Conservation (phyloP, 352 stramenopile species). For the Globisporangium cylindrosporum region DNA sequence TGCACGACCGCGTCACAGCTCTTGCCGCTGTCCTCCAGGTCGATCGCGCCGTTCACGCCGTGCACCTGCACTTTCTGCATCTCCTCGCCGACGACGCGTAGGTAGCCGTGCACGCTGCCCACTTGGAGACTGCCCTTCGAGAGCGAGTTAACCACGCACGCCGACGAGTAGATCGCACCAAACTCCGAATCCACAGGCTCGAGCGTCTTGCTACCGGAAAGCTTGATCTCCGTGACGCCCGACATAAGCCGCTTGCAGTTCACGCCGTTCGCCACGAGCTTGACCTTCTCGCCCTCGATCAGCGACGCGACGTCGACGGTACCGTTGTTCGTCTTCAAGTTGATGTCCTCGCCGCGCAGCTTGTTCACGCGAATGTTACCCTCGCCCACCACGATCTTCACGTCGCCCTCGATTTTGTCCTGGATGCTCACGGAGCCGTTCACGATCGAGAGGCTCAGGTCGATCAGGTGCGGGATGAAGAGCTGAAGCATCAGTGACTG, state of each 20-base stretch:
- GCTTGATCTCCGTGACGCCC: slow-evolving; percentile 41
- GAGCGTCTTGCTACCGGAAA: slow-evolving; percentile 21
- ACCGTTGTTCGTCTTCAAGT: slow-evolving; percentile 64
- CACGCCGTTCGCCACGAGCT: slow-evolving; percentile 38
- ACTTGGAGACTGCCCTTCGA: slow-evolving; percentile 38
- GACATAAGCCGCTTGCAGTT: slow-evolving; percentile 72
- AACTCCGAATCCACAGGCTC: slow-evolving; percentile 31
- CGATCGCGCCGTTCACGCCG: slow-evolving; percentile 64
- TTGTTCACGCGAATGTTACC: slow-evolving; percentile 65
- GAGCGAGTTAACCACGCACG: slow-evolving; percentile 43
- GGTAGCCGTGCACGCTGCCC: slow-evolving; percentile 69
- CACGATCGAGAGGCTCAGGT: slow-evolving; percentile 49
- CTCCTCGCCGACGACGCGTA: slow-evolving; percentile 51
- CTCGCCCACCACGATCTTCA: slow-evolving; percentile 54
- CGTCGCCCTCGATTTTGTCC: slow-evolving; percentile 75
- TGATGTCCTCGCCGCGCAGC: slow-evolving; percentile 51
- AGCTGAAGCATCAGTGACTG: slow-evolving; percentile 27
- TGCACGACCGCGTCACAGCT: slow-evolving; percentile 55
- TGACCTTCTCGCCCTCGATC: slow-evolving; percentile 59
- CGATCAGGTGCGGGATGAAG: slow-evolving; percentile 34
- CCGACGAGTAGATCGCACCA: slow-evolving; percentile 70
- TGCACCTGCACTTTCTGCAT: slow-evolving; percentile 47
- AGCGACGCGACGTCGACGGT: slow-evolving; percentile 40
- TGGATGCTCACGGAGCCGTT: slow-evolving; percentile 40
- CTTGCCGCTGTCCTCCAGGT: slow-evolving; percentile 68